Evolutionary conservation across 2,329 filamentous ascomycete genomes (phyloP).

Genomic region (Aspergillus melleus): DNA sequence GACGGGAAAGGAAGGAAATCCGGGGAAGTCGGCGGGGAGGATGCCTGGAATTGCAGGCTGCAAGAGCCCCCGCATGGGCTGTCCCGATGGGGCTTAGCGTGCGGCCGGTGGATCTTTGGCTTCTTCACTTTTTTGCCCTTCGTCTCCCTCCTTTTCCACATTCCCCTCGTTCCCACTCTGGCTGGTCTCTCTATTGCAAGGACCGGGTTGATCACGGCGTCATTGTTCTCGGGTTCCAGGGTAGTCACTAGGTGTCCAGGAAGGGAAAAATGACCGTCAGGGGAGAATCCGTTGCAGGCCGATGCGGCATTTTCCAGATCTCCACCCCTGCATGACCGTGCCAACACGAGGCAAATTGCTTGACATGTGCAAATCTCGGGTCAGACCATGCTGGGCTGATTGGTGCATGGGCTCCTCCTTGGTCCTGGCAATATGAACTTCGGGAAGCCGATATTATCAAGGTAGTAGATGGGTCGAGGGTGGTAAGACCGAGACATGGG

Average conservation of each 20-base stretch:
- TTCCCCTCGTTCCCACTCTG: no score
- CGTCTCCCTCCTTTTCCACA: background rate
- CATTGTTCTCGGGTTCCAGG: no score
- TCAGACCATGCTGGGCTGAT: background rate
- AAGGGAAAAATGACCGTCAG: background rate
- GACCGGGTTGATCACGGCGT: no score
- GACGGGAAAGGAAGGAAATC: background rate
- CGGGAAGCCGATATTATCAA: conserved; percentile 15
- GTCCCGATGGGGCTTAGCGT: background rate
- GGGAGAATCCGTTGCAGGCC: background rate
- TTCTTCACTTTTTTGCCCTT: background rate
- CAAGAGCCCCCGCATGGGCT: background rate
- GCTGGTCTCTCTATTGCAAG: no score
- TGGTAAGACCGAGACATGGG: background rate
- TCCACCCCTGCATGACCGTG: background rate
- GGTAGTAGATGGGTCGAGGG: background rate
- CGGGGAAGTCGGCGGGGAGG: conserved; percentile 1
- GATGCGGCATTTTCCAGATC: background rate
- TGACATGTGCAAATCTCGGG: background rate
- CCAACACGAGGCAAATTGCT: background rate
- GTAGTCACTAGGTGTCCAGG: no score
- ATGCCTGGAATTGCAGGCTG: conserved; percentile 1
- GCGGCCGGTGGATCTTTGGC: background rate
- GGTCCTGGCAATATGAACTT: background rate
- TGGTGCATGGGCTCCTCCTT: background rate